A percentile compares a stretch with the other conserved stretches of the same genome.
Evolutionary conservation across 257 asterid genomes (phyloP).

Genomic region (Prunella vulgaris): DNA sequence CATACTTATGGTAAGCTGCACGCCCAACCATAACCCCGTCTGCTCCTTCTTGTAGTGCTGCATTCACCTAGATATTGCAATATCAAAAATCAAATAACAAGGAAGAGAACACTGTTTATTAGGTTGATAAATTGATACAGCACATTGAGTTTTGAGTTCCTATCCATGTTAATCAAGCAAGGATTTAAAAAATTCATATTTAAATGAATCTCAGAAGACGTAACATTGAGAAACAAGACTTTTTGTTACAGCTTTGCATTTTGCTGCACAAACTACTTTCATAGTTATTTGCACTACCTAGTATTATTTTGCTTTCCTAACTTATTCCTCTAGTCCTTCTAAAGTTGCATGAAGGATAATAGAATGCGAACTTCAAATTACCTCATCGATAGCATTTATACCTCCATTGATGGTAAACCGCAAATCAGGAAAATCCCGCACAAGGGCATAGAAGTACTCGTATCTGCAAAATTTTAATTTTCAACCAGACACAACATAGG

Average conservation of each 20-base stretch:
- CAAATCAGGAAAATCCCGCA: conserved; percentile 94
- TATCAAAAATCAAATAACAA: conserved; percentile 11
- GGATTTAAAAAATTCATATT: neutral
- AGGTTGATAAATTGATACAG: conserved; percentile 13
- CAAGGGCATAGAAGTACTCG: conserved; percentile 89
- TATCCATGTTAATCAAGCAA: conserved; percentile 4
- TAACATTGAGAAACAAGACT: neutral
- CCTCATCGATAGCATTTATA: conserved; percentile 81
- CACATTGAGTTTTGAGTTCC: conserved; percentile 3
- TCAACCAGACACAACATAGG: conserved; percentile 7
- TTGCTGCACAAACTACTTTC: neutral
- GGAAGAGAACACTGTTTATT: conserved; percentile 3
- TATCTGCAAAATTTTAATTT: conserved; percentile 45
- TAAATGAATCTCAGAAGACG: neutral
- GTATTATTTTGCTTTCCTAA: neutral
- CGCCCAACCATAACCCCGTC: conserved; percentile 97
- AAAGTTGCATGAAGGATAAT: neutral
- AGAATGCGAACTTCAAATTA: conserved; percentile 26
- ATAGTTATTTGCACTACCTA: neutral
- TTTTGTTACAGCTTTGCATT: neutral
- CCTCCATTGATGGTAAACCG: conserved; percentile 95
- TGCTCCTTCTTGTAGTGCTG: conserved; percentile 84
- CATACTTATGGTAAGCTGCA: conserved; percentile 74
- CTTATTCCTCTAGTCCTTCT: conserved; percentile 2
- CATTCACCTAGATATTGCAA: conserved; percentile 47